These are phyloP conservation scores for Berkeleyomyces rouxiae DNA, from an alignment of 2,329 filamentous ascomycete genomes.

Conservation along the genomic window DNA sequence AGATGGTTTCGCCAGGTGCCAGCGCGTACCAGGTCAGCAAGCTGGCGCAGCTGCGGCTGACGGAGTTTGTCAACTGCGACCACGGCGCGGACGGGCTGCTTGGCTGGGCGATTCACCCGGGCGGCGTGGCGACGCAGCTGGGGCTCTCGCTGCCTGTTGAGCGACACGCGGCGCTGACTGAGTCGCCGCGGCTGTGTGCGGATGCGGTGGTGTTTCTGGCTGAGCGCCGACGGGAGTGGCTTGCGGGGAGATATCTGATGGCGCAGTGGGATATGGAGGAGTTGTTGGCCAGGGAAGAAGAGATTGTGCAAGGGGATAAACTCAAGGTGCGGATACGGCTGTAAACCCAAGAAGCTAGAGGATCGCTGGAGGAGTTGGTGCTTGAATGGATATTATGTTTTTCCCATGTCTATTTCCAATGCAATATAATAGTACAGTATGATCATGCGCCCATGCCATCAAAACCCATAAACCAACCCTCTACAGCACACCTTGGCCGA, in stretches of 20 bases:
- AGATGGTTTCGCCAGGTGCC: conserved; percentile 20
- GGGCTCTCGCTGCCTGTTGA: not conserved
- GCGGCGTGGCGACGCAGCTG: conserved; percentile 23
- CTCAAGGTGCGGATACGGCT: conserved; percentile 15
- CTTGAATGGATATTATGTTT: not conserved
- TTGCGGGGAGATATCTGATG: conserved; percentile 28
- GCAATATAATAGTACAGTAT: not conserved
- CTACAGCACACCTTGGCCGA: not conserved
- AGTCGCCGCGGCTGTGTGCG: conserved; percentile 25
- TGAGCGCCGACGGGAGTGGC: conserved; percentile 26
- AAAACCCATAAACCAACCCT: not conserved
- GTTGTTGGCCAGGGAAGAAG: conserved; percentile 24
- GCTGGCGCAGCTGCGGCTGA: conserved; percentile 31
- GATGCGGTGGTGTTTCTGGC: conserved; percentile 30
- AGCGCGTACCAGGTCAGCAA: conserved; percentile 33
- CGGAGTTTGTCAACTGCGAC: conserved; percentile 31
- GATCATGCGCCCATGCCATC: not conserved
- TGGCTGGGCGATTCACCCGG: conserved; percentile 26
- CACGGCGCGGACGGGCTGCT: conserved; percentile 27
- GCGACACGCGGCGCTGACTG: conserved; percentile 16
- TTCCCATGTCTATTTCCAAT: not conserved
- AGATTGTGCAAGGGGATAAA: conserved; percentile 22
- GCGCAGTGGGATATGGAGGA: conserved; percentile 32
- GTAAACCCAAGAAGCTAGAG: not conserved
- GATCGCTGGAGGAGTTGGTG: not conserved